phyloP scores from a whole-genome alignment of 2,329 filamentous ascomycete genomes.

The Setomelanomma holmii region DNA sequence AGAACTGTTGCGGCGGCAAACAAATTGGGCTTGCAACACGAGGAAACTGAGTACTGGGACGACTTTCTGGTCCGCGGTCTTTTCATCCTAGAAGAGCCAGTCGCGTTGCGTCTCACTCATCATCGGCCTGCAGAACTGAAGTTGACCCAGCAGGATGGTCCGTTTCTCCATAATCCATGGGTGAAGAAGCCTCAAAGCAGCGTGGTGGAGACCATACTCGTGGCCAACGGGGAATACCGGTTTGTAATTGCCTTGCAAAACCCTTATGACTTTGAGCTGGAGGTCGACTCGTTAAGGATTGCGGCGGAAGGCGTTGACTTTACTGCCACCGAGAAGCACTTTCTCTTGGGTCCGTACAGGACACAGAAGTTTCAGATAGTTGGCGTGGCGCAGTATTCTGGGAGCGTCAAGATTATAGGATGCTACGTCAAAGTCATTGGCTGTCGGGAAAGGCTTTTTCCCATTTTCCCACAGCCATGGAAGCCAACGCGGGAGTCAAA shows the following conservation, averaged over 20 bases:
- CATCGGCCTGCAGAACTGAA: constrained; percentile 45
- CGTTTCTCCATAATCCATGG: constrained; percentile 96
- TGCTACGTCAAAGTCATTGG: constrained; percentile 81
- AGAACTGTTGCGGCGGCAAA: constrained; percentile 81
- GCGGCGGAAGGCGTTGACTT: constrained; percentile 78
- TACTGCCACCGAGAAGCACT: constrained; percentile 68
- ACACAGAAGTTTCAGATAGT: constrained; percentile 78
- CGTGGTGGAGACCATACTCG: constrained; percentile 71
- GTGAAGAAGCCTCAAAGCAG: constrained; percentile 67
- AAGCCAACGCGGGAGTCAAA: constrained; percentile 72
- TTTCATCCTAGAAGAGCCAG: constrained; percentile 63
- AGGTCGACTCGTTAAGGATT: constrained; percentile 81
- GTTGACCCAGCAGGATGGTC: constrained; percentile 62
- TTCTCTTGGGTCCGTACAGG: constrained; percentile 79
- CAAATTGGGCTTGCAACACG: constrained; percentile 72
- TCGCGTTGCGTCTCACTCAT: constrained; percentile 37
- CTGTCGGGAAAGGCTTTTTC: constrained; percentile 82
- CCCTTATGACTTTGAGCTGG: constrained; percentile 89
- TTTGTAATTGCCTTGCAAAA: constrained; percentile 91
- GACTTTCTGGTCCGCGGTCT: constrained; percentile 87
- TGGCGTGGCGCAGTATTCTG: constrained; percentile 71
- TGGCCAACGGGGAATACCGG: constrained; percentile 77
- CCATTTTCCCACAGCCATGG: constrained; percentile 82
- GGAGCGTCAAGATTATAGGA: constrained; percentile 75
- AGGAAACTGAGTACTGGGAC: constrained; percentile 93